Evolutionary conservation across 228 moss, liverwort and hornwort species (phyloP), one percentile per base, ranked within the genome.

Genomic region (Sphagnum fallax): DNA sequence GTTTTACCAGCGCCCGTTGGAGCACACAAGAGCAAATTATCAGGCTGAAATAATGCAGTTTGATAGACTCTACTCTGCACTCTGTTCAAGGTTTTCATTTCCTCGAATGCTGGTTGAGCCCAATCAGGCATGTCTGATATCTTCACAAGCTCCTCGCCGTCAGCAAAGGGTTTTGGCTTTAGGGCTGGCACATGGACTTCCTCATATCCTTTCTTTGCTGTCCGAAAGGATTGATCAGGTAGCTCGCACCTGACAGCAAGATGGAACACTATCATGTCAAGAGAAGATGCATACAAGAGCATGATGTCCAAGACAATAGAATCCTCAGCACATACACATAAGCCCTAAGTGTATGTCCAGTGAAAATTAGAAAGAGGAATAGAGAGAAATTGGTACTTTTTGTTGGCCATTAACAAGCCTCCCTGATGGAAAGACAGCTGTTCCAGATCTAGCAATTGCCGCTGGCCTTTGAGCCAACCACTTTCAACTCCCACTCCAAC

Each of bases 1-100:
- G 95, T 95, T 72, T 95, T 95, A 62, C 95, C 95, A 70, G 95
- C 95, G 70, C 95, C 95, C 52, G 95, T 95, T 12, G 95, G 95
- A 63, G 95, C 95, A 76, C 95, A 95, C 13, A 95, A 80, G 16
- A 95, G 85, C 16, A 95, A 11, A 60, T 95, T 95, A 47, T 87
- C 95, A 13, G 92, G 82, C 58, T 92, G 90, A 62, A 92, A 92
- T 6, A 95, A 73, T 0, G 95, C 95, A 16, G 90, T 84, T 72
- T 95, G 92, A 65, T 95, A 95, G 49, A 95, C 95, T 74, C 73
- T 95, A 79, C 95, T 95, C 75, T 95, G 95, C 48, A 95, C 95
- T 76, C 95, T 88, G 52, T 95, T 95, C 76, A 95, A 83, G 0
- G 85, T 80, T 69, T 84, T 95, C 92, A 95, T 92, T 63, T 85